Evolutionary conservation across 2,329 filamentous ascomycete genomes (phyloP), one percentile per base, ranked within the genome.

Genomic region (Penicillium palitans): DNA sequence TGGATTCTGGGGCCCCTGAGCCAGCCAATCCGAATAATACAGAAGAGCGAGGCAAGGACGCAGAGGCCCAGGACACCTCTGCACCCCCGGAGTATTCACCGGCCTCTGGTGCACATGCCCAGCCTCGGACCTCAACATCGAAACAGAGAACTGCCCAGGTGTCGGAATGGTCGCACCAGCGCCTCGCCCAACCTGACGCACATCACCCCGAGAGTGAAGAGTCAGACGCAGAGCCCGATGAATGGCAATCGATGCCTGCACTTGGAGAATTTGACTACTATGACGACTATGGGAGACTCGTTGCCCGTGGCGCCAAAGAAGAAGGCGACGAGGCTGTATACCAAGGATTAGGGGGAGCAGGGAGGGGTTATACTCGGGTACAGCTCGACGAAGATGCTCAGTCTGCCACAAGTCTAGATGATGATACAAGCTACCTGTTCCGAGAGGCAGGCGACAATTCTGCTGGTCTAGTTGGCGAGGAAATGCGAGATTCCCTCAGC

Each of bases 361-460:
- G 92, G 40, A 97, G 92, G 75, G 95, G 95, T 5, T 99, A 99
- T 74, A 99, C 95, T 0, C 85, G 92, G 49, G 91, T 99, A n/a
- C 85, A 96, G 62, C 84, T 96, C 68, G 95, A 99, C 68, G 95
- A 99, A 63, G 95, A 99, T 75, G 93, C 88, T 15, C 87, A 96
- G 72, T 97, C 93, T 29, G 90, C 90, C 49, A 99, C 92, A 4
- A 98, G 93, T 77, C 87, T 99, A 87, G 95, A 99, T 72, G 95
- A 99, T 58, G 93, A 98, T 69, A 99, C 95, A 0, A 87, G 92
- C 56, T 99, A 99, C 73, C 83, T 99, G 3, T 99, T 99, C 80
- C 93, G 91, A 65, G 87, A 91, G 59, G 76, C 82, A 15, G 82
- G 81, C 54, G 82, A 80, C 45, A 88, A 84, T 83, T 88, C 87